Conservation (phyloP, 768 basidiomycete genomes). For the Leccinum fibrillosum region DNA sequence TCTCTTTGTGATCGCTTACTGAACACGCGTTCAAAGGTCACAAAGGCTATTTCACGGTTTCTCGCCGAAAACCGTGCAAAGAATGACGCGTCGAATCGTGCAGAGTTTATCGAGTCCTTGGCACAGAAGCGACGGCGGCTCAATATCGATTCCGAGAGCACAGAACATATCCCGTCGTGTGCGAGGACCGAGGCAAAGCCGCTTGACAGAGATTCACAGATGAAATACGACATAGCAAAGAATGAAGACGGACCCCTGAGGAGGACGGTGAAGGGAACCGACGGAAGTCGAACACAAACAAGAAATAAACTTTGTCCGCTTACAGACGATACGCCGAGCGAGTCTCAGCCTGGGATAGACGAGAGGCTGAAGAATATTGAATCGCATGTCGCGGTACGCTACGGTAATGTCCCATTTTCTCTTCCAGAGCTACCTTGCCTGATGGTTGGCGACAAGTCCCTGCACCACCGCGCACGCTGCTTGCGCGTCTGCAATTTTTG, state of each 20-base stretch:
- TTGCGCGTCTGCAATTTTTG: constrained; percentile 62
- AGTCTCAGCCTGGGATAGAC: constrained; percentile 56
- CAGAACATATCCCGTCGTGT: constrained; percentile 49
- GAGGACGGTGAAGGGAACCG: constrained; percentile 45
- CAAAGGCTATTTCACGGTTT: constrained; percentile 67
- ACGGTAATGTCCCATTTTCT: constrained; percentile 46
- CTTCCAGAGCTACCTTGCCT: not conserved
- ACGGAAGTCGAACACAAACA: constrained; percentile 8
- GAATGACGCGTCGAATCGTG: constrained; percentile 73
- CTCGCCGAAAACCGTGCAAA: constrained; percentile 67
- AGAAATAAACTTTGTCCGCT: constrained; percentile 14
- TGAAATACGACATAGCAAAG: constrained; percentile 86
- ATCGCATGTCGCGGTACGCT: constrained; percentile 67
- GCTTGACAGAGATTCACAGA: constrained; percentile 71
- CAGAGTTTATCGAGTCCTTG: constrained; percentile 65
- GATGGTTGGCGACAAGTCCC: constrained; percentile 49
- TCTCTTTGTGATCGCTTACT: not conserved
- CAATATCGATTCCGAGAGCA: constrained; percentile 32
- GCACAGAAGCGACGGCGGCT: constrained; percentile 51
- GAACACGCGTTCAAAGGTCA: constrained; percentile 44
- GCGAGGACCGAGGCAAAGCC: constrained; percentile 72
- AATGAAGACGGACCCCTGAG: constrained; percentile 76
- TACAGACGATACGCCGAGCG: constrained; percentile 34
- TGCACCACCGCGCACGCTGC: constrained; percentile 59
- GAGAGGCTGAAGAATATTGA: constrained; percentile 68